Conservation (phyloP, 2,329 filamentous ascomycete species). For the Verticillium dahliae region DNA sequence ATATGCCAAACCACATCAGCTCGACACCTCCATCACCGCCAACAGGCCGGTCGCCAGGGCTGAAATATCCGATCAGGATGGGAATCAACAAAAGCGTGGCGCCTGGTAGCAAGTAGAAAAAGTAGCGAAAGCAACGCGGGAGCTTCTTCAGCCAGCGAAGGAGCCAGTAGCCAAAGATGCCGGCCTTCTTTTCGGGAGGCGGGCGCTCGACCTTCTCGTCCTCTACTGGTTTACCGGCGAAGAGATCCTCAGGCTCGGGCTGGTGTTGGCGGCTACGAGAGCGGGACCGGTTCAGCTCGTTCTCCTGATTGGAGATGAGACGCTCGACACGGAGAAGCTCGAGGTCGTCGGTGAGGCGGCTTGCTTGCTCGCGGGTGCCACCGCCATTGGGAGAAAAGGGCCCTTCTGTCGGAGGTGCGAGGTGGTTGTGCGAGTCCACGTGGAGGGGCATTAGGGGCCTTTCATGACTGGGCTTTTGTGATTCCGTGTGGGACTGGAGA, state of each 20-base stretch:
- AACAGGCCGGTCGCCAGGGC: constrained; percentile 39
- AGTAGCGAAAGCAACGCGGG: constrained; percentile 41
- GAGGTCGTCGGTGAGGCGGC: constrained; percentile 39
- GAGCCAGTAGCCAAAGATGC: constrained; percentile 23
- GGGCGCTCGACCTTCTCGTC: constrained; percentile 5
- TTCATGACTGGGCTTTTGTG: neutral
- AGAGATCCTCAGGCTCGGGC: constrained; percentile 36
- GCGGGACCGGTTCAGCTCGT: constrained; percentile 18
- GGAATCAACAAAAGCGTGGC: constrained; percentile 38
- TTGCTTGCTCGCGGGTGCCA: constrained; percentile 20
- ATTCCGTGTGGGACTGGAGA: neutral
- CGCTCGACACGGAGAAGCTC: constrained; percentile 42
- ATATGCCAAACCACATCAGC: constrained; percentile 88
- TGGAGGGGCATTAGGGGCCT: constrained; percentile 1
- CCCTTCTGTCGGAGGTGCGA: constrained; percentile 1
- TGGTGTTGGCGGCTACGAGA: constrained; percentile 26
- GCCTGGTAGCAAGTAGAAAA: constrained; percentile 40
- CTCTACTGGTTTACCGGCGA: constrained; percentile 28
- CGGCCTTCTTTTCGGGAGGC: constrained; percentile 11
- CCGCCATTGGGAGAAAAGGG: neutral
- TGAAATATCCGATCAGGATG: constrained; percentile 35
- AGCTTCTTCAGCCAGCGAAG: constrained; percentile 41
- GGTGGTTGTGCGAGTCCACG: constrained; percentile 1
- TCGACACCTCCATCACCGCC: constrained; percentile 66
- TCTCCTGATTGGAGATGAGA: constrained; percentile 35